These are phyloP conservation scores for Rhizophagus prolifer DNA, from an alignment of 192 early-diverging fungal species.

Conservation along the genomic window DNA sequence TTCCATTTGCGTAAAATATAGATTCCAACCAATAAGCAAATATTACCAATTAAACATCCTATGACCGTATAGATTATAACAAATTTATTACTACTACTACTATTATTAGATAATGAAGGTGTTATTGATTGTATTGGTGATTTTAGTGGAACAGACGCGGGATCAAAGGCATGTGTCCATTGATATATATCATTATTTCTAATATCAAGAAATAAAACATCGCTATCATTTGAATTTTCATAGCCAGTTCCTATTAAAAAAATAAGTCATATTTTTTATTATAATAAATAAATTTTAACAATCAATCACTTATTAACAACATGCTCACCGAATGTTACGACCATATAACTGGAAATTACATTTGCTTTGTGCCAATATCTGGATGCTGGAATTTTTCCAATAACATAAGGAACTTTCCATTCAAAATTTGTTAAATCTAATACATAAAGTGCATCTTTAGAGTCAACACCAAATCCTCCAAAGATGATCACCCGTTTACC, in stretches of 20 bases:
- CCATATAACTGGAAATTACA: background rate
- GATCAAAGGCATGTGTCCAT: background rate
- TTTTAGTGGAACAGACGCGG: too few species aligned
- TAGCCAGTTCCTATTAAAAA: background rate
- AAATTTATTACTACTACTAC: too few species aligned
- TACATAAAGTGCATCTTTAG: background rate
- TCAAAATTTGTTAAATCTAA: background rate
- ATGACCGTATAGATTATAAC: too few species aligned
- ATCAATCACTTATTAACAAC: background rate
- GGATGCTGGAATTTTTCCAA: background rate
- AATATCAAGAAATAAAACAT: background rate
- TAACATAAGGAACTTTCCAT: background rate
- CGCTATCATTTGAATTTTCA: background rate
- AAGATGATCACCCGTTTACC: background rate
- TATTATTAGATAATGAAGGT: too few species aligned
- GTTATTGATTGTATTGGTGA: too few species aligned
- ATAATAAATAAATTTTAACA: too few species aligned
- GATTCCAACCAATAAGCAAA: too few species aligned
- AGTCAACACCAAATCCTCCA: background rate
- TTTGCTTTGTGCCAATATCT: background rate
- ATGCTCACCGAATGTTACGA: background rate
- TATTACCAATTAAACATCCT: too few species aligned
- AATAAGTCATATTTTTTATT: too few species aligned
- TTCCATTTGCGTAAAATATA: too few species aligned
- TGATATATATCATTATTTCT: background rate